phyloP scores from a whole-genome alignment of 2,329 filamentous ascomycete genomes.

The Penicillium digitatum region DNA sequence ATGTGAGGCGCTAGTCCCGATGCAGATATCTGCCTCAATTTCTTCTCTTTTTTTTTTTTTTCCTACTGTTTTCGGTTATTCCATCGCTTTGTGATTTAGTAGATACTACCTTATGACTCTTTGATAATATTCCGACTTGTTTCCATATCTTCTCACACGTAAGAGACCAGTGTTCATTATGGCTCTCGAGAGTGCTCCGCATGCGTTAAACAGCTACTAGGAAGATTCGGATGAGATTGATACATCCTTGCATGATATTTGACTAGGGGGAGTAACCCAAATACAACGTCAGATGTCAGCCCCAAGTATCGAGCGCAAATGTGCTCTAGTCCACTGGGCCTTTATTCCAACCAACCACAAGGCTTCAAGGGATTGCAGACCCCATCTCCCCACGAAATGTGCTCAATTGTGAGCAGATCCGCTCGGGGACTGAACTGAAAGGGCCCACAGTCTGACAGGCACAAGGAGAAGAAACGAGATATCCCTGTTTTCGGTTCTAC shows the following conservation, averaged over 20 bases:
- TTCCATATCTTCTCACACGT: background rate
- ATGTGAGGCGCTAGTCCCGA: conserved; percentile 16
- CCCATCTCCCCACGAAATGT: conserved; percentile 15
- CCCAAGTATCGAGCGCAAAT: conserved; percentile 8
- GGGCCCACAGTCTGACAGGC: too few species aligned
- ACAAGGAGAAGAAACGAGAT: background rate
- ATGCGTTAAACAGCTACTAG: background rate
- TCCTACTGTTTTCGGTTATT: background rate
- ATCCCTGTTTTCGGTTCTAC: conserved; percentile 15
- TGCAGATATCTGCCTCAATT: conserved; percentile 3
- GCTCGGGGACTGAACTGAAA: too few species aligned
- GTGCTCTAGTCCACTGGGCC: conserved; percentile 4
- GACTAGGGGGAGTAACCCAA: background rate
- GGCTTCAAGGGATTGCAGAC: background rate
- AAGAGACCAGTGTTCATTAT: background rate
- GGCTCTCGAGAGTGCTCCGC: background rate
- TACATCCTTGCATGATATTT: background rate
- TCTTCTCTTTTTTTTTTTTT: background rate
- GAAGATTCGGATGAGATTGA: background rate
- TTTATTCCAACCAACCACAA: background rate
- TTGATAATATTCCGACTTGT: background rate
- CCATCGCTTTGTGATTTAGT: background rate
- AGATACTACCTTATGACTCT: conserved; percentile 8
- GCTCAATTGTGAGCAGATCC: conserved; percentile 29
- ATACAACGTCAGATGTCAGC: background rate